Percentiles rank a stretch among this genome's conserved stretches.
Evolutionary conservation across 331 rosid species (phyloP).

Genomic region (Quercus tomentella): DNA sequence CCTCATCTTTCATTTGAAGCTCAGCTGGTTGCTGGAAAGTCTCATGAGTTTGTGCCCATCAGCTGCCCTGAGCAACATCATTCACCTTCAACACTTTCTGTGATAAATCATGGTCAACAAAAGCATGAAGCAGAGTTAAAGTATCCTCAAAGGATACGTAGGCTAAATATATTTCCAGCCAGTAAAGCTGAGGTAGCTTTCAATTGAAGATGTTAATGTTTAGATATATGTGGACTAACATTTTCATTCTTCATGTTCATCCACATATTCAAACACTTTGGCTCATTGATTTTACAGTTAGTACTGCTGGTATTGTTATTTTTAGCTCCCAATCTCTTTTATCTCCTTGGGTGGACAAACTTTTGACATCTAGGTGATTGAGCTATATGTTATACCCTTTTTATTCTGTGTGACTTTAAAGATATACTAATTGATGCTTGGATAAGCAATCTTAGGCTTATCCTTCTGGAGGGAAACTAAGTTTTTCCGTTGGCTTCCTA

Average conservation of each 20-base stretch:
- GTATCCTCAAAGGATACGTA: constrained; percentile 88
- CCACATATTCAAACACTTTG: not conserved
- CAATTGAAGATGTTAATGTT: not conserved
- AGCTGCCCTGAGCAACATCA: constrained; percentile 70
- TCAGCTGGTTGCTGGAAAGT: constrained; percentile 88
- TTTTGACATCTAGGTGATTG: not conserved
- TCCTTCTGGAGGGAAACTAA: no score
- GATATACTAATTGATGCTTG: not conserved
- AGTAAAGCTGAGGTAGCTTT: constrained; percentile 75
- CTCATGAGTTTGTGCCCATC: constrained; percentile 73
- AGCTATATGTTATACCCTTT: not conserved
- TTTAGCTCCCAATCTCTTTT: not conserved
- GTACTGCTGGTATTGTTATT: not conserved
- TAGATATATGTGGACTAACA: not conserved
- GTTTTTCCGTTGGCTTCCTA: no score
- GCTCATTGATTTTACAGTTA: not conserved
- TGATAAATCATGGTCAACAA: constrained; percentile 64
- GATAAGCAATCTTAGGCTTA: no score
- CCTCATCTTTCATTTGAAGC: constrained; percentile 98
- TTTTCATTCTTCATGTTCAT: not conserved
- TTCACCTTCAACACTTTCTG: constrained; percentile 53
- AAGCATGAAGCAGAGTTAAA: constrained; percentile 85
- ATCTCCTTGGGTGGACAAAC: not conserved
- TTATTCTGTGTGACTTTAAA: not conserved
- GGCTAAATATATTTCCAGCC: constrained; percentile 82